Evolutionary conservation across 2,329 filamentous ascomycete genomes (phyloP).

Genomic region (Trichoderma koningii): DNA sequence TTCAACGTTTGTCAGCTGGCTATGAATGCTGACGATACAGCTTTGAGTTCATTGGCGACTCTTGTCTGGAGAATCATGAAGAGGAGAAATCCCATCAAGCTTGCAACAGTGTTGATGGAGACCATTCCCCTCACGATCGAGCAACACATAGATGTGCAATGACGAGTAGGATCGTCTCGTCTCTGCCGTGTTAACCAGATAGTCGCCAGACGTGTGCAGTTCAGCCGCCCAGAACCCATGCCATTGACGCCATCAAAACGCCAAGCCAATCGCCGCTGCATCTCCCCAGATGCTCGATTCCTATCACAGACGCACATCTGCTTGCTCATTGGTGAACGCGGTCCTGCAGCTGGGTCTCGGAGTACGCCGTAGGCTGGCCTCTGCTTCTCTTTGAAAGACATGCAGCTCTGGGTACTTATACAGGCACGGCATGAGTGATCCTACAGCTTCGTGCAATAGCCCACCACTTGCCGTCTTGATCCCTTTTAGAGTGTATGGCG

Average conservation of each 20-base stretch:
- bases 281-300: background rate
- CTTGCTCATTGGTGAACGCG: background rate
- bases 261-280: constrained; percentile 10
- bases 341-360: background rate
- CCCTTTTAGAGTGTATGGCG: no score
- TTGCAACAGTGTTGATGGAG: no score
- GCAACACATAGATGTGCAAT: background rate
- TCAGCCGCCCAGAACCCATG: constrained; percentile 8
- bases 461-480: no score
- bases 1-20: background rate
- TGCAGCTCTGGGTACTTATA: background rate
- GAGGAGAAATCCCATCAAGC: no score
- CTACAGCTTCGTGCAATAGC: background rate
- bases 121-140: no score
- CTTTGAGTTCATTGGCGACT: no score
- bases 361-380: background rate
- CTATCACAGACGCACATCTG: background rate
- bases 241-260: background rate
- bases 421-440: background rate
- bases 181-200: background rate
- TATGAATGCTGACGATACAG: background rate
- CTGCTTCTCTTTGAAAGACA: background rate
- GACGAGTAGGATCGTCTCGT: background rate
- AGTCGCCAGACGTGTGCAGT: background rate
- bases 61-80: no score